Evolutionary conservation across 495 filamentous ascomycete species (phyloP).

Genomic region (Hypomontagnella submonticulosa): DNA sequence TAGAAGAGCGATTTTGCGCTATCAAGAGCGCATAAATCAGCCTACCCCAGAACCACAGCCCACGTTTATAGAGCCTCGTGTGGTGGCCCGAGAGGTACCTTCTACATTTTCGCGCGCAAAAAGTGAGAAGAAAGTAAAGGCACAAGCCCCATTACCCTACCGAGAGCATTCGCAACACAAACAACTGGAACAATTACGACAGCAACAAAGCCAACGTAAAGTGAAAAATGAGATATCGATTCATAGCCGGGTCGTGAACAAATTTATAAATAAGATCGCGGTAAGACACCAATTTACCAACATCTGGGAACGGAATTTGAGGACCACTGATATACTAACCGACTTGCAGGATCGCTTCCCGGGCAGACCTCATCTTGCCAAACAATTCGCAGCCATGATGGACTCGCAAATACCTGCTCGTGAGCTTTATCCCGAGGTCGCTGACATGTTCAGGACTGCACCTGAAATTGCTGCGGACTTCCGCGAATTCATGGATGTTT

Average conservation of each 20-base stretch:
- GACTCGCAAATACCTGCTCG: neutral
- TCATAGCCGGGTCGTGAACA: neutral
- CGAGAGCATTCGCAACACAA: neutral
- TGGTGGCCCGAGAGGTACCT: neutral
- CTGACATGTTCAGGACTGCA: conserved; percentile 20
- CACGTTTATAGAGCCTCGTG: neutral
- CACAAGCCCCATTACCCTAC: neutral
- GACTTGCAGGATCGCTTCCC: conserved; percentile 24
- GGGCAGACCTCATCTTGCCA: conserved; percentile 10
- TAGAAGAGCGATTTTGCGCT: no score
- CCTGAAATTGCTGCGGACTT: conserved; percentile 13
- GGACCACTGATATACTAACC: conserved; percentile 6
- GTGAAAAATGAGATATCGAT: neutral
- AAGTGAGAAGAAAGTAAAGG: neutral
- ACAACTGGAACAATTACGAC: conserved; percentile 3
- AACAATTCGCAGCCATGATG: conserved; percentile 16
- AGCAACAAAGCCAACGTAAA: neutral
- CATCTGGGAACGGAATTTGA: neutral
- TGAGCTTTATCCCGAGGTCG: conserved; percentile 9
- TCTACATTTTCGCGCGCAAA: no score
- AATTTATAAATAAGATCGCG: neutral
- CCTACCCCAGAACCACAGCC: no score
- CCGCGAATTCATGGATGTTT: neutral
- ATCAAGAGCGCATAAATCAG: no score
- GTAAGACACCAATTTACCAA: conserved; percentile 13